Evolutionary conservation across 2,329 filamentous ascomycete species (phyloP).

Genomic region (Arthrobotrys musiformis): DNA sequence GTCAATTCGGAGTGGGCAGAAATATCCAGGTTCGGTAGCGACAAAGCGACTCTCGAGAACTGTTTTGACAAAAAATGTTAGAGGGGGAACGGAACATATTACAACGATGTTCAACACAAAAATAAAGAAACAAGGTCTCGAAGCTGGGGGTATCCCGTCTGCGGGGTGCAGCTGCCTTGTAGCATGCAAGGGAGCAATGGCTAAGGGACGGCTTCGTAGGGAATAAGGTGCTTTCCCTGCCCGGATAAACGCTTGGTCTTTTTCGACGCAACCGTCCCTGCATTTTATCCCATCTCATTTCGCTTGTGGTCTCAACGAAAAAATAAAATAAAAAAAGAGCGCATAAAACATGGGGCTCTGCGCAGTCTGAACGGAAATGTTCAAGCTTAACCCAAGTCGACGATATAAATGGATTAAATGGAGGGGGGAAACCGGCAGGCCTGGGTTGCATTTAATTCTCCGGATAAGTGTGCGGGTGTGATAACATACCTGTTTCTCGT

Average conservation of each 20-base stretch:
- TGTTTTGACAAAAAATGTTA: constrained; percentile 44
- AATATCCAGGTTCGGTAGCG: constrained; percentile 76
- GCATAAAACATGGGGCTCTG: background rate
- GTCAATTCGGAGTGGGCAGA: constrained; percentile 70
- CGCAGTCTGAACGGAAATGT: background rate
- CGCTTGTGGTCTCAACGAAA: constrained; percentile 25
- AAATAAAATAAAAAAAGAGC: constrained; percentile 5
- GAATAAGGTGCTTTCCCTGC: background rate
- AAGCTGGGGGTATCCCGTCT: constrained; percentile 5
- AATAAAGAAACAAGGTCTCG: background rate
- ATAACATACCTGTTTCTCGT: constrained; percentile 50
- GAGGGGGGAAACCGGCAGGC: background rate
- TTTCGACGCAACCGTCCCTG: constrained; percentile 24
- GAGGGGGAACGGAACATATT: background rate
- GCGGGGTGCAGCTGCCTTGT: constrained; percentile 24
- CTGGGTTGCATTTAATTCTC: background rate
- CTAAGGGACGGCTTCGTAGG: constrained; percentile 13
- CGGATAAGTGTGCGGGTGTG: constrained; percentile 15
- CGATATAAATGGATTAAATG: constrained; percentile 19
- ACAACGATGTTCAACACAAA: constrained; percentile 1
- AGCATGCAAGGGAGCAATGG: background rate
- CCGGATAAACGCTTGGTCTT: constrained; percentile 31
- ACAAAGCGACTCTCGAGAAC: constrained; percentile 70
- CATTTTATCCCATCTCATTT: constrained; percentile 52
- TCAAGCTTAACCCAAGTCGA: constrained; percentile 4